Evolutionary conservation across 176 grass and related monocot genomes (phyloP), one percentile per base, ranked within the genome.

Genomic region (Oryza glaberrima): DNA sequence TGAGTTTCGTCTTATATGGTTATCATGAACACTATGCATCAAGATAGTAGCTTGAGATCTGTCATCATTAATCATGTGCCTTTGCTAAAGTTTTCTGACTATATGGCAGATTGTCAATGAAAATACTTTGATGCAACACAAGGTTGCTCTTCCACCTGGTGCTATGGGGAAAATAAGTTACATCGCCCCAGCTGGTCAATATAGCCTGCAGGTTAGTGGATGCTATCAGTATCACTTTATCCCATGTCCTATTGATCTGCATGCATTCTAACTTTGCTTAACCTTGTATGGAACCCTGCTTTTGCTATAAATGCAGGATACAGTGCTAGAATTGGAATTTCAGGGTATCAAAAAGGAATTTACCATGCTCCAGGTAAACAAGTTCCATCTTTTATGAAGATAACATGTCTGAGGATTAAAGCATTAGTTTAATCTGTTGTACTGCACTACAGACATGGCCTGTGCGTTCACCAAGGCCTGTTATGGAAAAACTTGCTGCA

Each of bases 401-500:
- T 56, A 4, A 10, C 72, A 32, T 64, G 23, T 76, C 19, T 40
- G 10, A 84, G 69, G 35, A 65, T 71, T 77, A 19, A 66, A 81
- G 28, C 60, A 52, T 65, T 73, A 38, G 38, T 85, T 73, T 68
- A 19, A 82, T 85, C 65, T 82, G 20, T 10, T 56, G 46, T 40
- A 65, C 23, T 81, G n/a, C 19, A 28, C 14, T 77, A 45, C 75
- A 97, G 92, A 73, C 88, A 77, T 94, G 95, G 95, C 95, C 92
- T 43, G 92, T 94, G 75, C 92, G 95, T 74, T 85, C 95, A 74
- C 88, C 90, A 80, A 97, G 92, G 84, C 95, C 95, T 83, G 95
- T 92, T 86, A 75, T 90, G 0, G 86, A 88, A 23, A 97, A 97
- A 72, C 88, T 97, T 87, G 92, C 92, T 78, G 95, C 92, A 1